phyloP scores from a whole-genome alignment of 805 yeast genomes.

The Starmerella stigmatis region DNA sequence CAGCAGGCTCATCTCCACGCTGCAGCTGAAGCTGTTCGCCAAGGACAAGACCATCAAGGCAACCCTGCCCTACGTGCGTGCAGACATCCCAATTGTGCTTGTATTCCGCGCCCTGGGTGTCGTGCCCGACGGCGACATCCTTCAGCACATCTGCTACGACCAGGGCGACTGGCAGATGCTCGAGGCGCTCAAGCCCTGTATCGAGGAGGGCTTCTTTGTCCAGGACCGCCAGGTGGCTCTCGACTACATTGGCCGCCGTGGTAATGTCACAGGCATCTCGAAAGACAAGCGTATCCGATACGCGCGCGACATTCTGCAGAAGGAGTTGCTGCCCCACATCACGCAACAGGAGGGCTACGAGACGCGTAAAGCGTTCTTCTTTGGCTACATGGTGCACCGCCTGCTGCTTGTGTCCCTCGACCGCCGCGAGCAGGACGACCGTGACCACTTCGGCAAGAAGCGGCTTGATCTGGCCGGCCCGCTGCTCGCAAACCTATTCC shows the following conservation, averaged over 20 bases:
- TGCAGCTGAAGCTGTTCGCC: conserved; percentile 87
- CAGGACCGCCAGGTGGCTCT: conserved; percentile 97
- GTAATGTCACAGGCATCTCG: conserved; percentile 89
- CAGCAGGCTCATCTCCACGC: conserved; percentile 81
- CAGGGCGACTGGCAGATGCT: conserved; percentile 98
- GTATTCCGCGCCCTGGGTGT: conserved; percentile 97
- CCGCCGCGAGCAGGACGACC: conserved; percentile 95
- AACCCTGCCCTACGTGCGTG: conserved; percentile 89
- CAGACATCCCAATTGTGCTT: conserved; percentile 92
- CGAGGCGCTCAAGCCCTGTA: conserved; percentile 97
- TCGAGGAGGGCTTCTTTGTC: conserved; percentile 96
- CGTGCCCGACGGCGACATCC: conserved; percentile 97
- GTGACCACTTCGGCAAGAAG: conserved; percentile 98
- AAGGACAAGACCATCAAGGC: conserved; percentile 81
- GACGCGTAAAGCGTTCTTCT: conserved; percentile 89
- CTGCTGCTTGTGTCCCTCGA: conserved; percentile 89
- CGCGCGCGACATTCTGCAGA: conserved; percentile 91
- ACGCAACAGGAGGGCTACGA: conserved; percentile 96
- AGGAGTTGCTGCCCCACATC: conserved; percentile 93
- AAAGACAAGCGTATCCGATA: conserved; percentile 97
- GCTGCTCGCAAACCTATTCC: conserved; percentile 84
- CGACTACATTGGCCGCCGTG: conserved; percentile 97
- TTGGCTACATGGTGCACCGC: conserved; percentile 97
- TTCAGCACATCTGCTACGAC: conserved; percentile 96
- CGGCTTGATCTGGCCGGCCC: conserved; percentile 99